Base-by-base conservation (phyloP, 805 yeast genomes). In the Pichia nakasei region DNA sequence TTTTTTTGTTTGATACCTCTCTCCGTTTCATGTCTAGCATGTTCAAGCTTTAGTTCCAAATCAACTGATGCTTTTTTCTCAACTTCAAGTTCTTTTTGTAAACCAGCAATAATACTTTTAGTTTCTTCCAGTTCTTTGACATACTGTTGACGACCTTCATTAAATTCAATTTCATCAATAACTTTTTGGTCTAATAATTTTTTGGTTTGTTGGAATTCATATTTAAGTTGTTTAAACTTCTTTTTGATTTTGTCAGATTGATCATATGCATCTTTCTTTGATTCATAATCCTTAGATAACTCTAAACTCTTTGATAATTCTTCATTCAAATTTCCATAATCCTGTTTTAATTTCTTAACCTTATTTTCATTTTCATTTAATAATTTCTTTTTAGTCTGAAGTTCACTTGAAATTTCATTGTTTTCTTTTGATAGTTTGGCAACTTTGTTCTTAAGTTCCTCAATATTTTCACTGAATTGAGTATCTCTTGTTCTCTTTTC, bases 151-250 rank as follows among this genome's bases (percentile, higher is more conserved):
- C 66, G 72, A 35, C 69, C 63, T 15, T 62, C 67, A 19, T 63
- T 67, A 47, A 70, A 69, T 29, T 62, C 62, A 31, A 66, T 60
- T 44, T 69, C 74, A 43, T 68, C 73, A n/a, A 60, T 56, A 27
- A 66, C 64, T 45, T 65, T 69, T 33, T 64, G 64, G 40, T 71
- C 71, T 32, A 72, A 54, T 9, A 73, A 50, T 5, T 62, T 61
- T 37, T 63, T 65, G 8, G 73, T 67, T 48, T 70, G 70, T 37
- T 52, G 56, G 7, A 71, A 69, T 38, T 73, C 76, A 34, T 67
- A 69, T 48, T 75, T 73, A 21, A 78, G 56, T 39, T 65, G 66
- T 41, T 58, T 62, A 43, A 58, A 66, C 46, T 53, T 64, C 49
- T 46, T 51, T 33, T 50, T 57, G 44, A 54, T 51, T 53, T 39